Evolutionary conservation across 139 green algal genomes (phyloP).

Genomic region (Coelastrella sp.): DNA sequence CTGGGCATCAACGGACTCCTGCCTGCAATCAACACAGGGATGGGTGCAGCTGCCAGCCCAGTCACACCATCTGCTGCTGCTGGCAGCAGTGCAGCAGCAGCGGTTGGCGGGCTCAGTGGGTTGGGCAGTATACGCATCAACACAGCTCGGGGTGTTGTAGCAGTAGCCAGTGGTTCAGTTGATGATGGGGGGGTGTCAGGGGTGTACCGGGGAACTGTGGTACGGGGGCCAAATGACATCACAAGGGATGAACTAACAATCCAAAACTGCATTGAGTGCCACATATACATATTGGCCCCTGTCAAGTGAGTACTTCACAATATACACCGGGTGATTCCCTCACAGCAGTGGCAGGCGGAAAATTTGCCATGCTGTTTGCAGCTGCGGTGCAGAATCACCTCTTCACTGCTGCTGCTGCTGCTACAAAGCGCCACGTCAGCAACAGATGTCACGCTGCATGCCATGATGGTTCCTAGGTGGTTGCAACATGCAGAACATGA

Average conservation of each 20-base stretch:
- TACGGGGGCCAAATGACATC: conserved; percentile 83
- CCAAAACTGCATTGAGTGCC: conserved; percentile 86
- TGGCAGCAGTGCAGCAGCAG: conserved; percentile 14
- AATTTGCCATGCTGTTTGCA: not conserved
- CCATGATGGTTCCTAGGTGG: too few relatives aligned
- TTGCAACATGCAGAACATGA: too few relatives aligned
- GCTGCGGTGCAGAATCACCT: not conserved
- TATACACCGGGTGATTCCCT: not conserved
- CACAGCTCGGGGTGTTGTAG: conserved; percentile 26
- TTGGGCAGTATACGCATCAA: conserved; percentile 28
- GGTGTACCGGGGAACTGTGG: conserved; percentile 80
- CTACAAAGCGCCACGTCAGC: not conserved
- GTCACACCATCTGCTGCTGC: conserved; percentile 18
- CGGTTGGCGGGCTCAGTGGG: not conserved
- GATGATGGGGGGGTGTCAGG: conserved; percentile 64
- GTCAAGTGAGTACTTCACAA: conserved; percentile 58
- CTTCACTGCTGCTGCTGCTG: not conserved
- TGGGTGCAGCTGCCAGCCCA: not conserved
- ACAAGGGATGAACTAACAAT: conserved; percentile 61
- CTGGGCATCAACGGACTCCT: conserved; percentile 9
- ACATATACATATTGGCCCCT: conserved; percentile 88
- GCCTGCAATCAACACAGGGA: not conserved
- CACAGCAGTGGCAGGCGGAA: not conserved
- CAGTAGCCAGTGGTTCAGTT: conserved; percentile 42
- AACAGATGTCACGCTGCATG: too few relatives aligned